A percentile compares a stretch with the other conserved stretches of the same genome.
These are phyloP conservation scores for Cocos nucifera DNA, from an alignment of 176 grass and related monocot species.

Conservation along the genomic window DNA sequence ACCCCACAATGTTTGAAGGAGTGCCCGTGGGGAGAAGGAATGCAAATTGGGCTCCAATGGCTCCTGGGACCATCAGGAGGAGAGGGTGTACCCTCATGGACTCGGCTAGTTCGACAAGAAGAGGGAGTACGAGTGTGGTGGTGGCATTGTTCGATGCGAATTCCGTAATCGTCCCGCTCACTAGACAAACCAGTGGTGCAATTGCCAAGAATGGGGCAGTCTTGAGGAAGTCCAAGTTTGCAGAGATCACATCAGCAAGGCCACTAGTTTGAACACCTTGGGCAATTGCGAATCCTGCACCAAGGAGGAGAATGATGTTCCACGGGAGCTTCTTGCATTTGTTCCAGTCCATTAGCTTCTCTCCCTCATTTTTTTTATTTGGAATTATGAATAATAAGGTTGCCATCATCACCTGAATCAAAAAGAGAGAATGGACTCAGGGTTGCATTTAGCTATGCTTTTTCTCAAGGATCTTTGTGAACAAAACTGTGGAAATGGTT, in stretches of 20 bases:
- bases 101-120: constrained; percentile 13
- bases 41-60: constrained; percentile 18
- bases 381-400: constrained; percentile 89
- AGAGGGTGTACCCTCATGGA: constrained; percentile 21
- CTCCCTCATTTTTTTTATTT: constrained; percentile 40
- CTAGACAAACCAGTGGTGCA: constrained; percentile 15
- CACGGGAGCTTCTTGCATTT: constrained; percentile 90
- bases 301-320: constrained; percentile 82
- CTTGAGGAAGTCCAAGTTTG: constrained; percentile 12
- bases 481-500: no score
- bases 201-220: constrained; percentile 12
- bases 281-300: constrained; percentile 81
- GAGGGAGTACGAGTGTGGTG: constrained; percentile 20
- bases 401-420: constrained; percentile 70
- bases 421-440: neutral
- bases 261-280: constrained; percentile 64
- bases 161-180: constrained; percentile 17
- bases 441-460: no score
- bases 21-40: constrained; percentile 21
- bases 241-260: constrained; percentile 24
- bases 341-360: constrained; percentile 96
- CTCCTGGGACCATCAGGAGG: constrained; percentile 18
- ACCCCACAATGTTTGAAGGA: constrained; percentile 23
- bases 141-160: constrained; percentile 25
- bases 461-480: no score